Conservation (phyloP, 164 flowering plant species). For the Brasenia schreberi region DNA sequence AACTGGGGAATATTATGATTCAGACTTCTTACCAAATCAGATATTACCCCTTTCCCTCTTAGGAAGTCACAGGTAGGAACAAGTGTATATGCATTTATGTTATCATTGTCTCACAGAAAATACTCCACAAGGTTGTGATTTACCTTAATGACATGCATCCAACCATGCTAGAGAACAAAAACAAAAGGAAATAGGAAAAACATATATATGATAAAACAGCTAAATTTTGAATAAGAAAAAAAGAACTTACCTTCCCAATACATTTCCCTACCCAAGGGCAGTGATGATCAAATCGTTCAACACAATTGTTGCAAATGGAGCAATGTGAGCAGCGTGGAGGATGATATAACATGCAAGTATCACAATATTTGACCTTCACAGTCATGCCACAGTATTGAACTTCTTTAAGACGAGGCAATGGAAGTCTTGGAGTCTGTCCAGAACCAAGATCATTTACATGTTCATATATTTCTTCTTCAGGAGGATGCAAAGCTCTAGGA, state of each 20-base stretch:
- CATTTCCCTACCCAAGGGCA: conserved; percentile 99
- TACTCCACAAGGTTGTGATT: too few species aligned
- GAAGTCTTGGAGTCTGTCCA: conserved; percentile 65
- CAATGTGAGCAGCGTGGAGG: conserved; percentile 97
- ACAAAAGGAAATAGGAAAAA: too few species aligned
- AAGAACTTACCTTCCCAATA: conserved; percentile 60
- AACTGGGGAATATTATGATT: too few species aligned
- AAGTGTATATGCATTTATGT: too few species aligned
- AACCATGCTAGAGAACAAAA: neutral
- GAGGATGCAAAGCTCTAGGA: conserved; percentile 83
- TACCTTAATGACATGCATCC: too few species aligned
- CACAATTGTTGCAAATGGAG: conserved; percentile 87
- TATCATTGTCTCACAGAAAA: too few species aligned
- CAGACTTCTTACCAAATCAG: too few species aligned
- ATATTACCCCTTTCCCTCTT: too few species aligned
- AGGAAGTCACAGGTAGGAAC: too few species aligned
- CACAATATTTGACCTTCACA: conserved; percentile 79
- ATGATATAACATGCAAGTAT: conserved; percentile 93
- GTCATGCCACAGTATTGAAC: conserved; percentile 51
- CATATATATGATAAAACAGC: neutral
- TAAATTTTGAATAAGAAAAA: neutral
- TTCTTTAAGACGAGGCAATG: conserved; percentile 69
- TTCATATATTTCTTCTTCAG: conserved; percentile 69
- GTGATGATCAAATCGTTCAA: conserved; percentile 93
- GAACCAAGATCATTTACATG: conserved; percentile 34